Conservation (phyloP, 1,139 yeast species). For the Nakaseomyces uthaithaninus region DNA sequence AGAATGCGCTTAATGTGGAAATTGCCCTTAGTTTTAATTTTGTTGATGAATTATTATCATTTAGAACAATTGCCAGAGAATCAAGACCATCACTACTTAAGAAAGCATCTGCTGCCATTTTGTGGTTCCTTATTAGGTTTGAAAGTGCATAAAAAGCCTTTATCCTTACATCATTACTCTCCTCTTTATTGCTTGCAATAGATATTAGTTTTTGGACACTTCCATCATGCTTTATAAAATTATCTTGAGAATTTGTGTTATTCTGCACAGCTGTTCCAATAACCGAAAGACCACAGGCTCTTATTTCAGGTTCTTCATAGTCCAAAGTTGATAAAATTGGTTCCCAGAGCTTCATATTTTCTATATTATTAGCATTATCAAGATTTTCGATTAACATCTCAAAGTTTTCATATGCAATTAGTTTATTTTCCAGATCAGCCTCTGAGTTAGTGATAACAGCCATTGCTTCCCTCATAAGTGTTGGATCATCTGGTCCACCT, state of each 20-base stretch:
- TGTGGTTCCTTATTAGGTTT: conserved; percentile 64
- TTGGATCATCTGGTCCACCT: conserved; percentile 69
- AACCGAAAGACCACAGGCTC: conserved; percentile 58
- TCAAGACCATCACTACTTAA: conserved; percentile 58
- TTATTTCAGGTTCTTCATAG: conserved; percentile 39
- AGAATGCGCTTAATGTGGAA: conserved; percentile 49
- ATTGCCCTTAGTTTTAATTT: conserved; percentile 48
- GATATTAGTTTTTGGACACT: conserved; percentile 43
- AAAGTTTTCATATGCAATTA: conserved; percentile 79
- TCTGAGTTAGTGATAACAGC: conserved; percentile 54
- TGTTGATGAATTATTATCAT: conserved; percentile 17
- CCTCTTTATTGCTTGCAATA: conserved; percentile 32
- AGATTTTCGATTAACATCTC: conserved; percentile 91
- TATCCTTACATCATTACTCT: conserved; percentile 37
- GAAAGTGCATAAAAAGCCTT: conserved; percentile 77
- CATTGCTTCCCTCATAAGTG: conserved; percentile 72
- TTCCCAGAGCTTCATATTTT: conserved; percentile 75
- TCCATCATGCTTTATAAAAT: conserved; percentile 44
- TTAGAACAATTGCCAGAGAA: conserved; percentile 31
- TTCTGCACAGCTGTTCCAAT: conserved; percentile 92
- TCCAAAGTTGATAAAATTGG: conserved; percentile 47
- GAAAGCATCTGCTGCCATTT: conserved; percentile 48
- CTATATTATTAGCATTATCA: conserved; percentile 91
- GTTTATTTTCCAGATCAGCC: conserved; percentile 53
- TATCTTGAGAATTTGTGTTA: conserved; percentile 65